phyloP scores from a whole-genome alignment of 23 red algal species.

The Agarophyton chilense region DNA sequence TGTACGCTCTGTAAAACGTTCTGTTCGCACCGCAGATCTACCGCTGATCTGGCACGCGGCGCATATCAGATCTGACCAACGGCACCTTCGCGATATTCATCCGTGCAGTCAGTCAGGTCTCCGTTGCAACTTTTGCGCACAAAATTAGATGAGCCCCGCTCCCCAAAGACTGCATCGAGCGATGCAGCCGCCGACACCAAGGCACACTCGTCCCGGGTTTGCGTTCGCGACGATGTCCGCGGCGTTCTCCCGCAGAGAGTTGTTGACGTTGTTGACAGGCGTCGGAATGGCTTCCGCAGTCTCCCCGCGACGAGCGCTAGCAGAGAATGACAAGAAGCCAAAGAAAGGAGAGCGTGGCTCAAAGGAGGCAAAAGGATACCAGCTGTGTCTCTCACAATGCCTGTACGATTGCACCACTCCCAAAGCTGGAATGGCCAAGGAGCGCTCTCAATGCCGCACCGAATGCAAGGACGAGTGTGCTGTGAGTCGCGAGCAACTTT shows the following conservation, averaged over 20 bases:
- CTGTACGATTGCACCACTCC: slow-evolving; percentile 77
- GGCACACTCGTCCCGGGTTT: not conserved
- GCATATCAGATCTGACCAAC: no score
- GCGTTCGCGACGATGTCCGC: not conserved
- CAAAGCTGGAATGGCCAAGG: slow-evolving; percentile 60
- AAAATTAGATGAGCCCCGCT: not conserved
- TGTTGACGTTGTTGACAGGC: slow-evolving; percentile 7
- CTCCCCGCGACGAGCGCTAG: slow-evolving; percentile 20
- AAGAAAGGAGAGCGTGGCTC: slow-evolving; percentile 65
- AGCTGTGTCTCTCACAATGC: slow-evolving; percentile 75
- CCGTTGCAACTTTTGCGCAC: not conserved
- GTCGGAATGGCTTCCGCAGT: not conserved
- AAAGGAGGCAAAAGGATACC: slow-evolving; percentile 79
- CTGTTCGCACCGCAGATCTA: no score
- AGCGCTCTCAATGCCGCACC: slow-evolving; percentile 39
- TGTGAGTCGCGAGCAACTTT: slow-evolving; percentile 68
- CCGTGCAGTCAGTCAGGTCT: not conserved
- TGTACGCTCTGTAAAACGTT: no score
- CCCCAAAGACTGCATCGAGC: not conserved
- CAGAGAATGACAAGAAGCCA: slow-evolving; percentile 42
- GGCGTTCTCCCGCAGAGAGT: not conserved
- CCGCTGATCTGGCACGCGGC: no score
- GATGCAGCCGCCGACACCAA: not conserved
- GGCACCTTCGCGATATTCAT: no score
- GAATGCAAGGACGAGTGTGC: slow-evolving; percentile 88